phyloP scores from a whole-genome alignment of 2,329 filamentous ascomycete genomes.

The Magnaporthiopsis poae region DNA sequence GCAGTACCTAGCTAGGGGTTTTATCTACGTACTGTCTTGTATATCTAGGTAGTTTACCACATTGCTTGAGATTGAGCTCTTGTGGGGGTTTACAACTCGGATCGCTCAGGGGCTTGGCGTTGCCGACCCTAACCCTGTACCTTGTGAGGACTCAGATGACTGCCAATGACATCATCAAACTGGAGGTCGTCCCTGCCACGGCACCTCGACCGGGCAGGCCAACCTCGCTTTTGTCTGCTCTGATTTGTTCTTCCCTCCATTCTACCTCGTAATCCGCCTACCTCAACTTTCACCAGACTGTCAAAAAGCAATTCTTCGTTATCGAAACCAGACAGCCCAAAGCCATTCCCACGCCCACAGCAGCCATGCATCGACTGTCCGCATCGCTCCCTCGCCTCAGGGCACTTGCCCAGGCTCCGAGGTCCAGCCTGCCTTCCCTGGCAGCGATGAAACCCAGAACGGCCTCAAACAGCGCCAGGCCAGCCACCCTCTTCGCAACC shows the following conservation, averaged over 20 bases:
- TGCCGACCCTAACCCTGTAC: neutral
- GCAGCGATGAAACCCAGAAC: neutral
- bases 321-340: neutral
- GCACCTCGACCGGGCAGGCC: neutral
- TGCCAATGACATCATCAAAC: neutral
- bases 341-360: neutral
- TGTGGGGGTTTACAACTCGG: neutral
- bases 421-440: neutral
- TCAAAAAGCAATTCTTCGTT: neutral
- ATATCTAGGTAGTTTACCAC: neutral
- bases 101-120: neutral
- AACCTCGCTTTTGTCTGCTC: neutral
- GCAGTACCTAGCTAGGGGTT: neutral
- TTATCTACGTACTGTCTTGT: neutral
- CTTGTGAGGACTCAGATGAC: neutral
- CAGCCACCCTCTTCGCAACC: neutral
- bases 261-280: too few relatives aligned
- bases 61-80: too few relatives aligned
- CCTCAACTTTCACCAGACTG: neutral
- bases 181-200: neutral
- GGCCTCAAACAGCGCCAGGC: neutral
- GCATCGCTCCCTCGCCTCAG: neutral
- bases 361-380: neutral
- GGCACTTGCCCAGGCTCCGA: slow-evolving; percentile 1
- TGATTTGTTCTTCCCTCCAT: neutral